phyloP scores from a whole-genome alignment of 768 basidiomycete species.

The Steccherinum ochraceum region DNA sequence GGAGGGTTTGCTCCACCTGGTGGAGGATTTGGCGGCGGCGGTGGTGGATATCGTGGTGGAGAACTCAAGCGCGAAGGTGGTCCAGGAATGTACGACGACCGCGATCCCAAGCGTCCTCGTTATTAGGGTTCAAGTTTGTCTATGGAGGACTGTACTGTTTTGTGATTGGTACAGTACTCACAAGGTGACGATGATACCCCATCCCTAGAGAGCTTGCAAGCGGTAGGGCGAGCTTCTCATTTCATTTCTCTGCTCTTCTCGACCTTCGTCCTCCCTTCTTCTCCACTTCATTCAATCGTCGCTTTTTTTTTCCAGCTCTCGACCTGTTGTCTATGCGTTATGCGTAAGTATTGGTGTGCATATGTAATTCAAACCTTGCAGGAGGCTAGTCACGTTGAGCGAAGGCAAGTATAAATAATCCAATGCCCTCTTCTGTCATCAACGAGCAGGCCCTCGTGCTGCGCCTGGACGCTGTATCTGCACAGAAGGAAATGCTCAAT shows the following conservation, averaged over 20 bases:
- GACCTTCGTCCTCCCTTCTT: not conserved
- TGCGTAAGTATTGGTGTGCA: slow-evolving; percentile 11
- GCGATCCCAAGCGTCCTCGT: slow-evolving; percentile 75
- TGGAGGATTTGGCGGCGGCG: slow-evolving; percentile 36
- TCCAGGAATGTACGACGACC: slow-evolving; percentile 75
- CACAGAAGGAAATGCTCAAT: no score
- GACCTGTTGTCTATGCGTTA: not conserved
- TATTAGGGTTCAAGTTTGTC: slow-evolving; percentile 36
- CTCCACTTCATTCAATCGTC: not conserved
- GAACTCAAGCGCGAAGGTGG: slow-evolving; percentile 75
- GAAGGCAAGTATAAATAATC: slow-evolving; percentile 8
- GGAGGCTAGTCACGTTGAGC: not conserved
- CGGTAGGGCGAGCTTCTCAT: not conserved
- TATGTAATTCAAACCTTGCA: not conserved
- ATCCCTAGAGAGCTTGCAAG: slow-evolving; percentile 5
- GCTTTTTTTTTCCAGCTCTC: not conserved
- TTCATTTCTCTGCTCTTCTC: not conserved
- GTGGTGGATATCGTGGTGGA: slow-evolving; percentile 49
- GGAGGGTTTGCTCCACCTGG: slow-evolving; percentile 42
- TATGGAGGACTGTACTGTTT: not conserved
- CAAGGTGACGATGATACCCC: not conserved
- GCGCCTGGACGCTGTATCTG: no score
- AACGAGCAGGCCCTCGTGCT: no score
- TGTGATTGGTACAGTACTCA: not conserved
- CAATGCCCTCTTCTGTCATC: not conserved